Evolutionary conservation across 495 filamentous ascomycete genomes (phyloP), one percentile per base, ranked within the genome.

Genomic region (Opeltia flavorubescens): DNA sequence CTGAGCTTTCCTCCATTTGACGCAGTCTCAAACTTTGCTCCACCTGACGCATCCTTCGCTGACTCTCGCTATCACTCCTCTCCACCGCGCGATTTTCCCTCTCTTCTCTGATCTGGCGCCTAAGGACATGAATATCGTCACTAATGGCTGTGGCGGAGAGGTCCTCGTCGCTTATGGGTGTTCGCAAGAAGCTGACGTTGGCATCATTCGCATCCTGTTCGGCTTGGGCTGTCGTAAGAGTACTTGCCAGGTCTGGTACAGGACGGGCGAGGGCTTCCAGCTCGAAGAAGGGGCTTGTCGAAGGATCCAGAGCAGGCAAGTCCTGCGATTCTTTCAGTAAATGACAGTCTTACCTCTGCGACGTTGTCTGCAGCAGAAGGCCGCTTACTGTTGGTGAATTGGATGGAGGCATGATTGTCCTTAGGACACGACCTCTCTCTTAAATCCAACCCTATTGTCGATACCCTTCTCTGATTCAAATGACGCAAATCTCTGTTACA

Each of bases 151-250:
- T n/a, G n/a, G n/a, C n/a, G n/a, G n/a, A n/a, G 26, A 35, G 33
- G 5, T 55, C 46, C 11, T 35, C 31, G 6, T 52, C 42, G 7
- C 39, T 21, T 2, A 52, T 53, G 52, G 65, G 66, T 41, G 66
- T 64, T 29, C 77, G 70, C 42, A 80, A 60, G 50, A 78, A 78
- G 58, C 61, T 72, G 45, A 79, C 66, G 62, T 78, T 77, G 46
- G 71, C 76, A 56, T 74, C 71, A 44, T 78, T 67, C 28, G 68
- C 70, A 49, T 72, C 73, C 51, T 78, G 70, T 50, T 70, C 71
- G 31, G 64, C 60, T 48, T 66, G 62, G 38, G 38, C 13, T 38
- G 64, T 65, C 25, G 56, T 63, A 3, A 70, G 55, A 7, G 69
- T 69, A 12, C 64, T 52, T 13, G 69, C 66, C 36, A 72, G 59